Evolutionary conservation across 1,284 basidiomycete species (phyloP).

Genomic region (Xanthoconium separans): DNA sequence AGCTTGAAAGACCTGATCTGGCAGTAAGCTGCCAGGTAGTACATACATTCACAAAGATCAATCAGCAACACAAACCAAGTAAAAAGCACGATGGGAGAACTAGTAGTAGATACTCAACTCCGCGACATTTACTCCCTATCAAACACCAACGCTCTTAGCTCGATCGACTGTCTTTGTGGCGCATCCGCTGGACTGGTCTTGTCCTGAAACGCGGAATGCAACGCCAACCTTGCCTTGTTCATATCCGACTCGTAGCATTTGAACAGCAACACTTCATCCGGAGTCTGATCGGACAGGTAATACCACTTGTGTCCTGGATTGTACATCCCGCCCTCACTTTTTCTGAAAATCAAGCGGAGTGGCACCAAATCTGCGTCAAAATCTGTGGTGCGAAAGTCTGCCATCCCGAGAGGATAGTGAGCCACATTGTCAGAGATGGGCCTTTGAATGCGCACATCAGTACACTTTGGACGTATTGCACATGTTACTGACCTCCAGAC

Average conservation of each 20-base stretch:
- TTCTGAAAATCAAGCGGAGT: background rate
- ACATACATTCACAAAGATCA: no score
- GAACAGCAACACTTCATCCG: conserved; percentile 33
- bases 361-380: background rate
- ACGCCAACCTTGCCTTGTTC: conserved; percentile 39
- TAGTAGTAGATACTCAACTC: no score
- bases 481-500: background rate
- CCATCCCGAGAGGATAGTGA: background rate
- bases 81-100: no score
- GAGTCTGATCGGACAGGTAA: background rate
- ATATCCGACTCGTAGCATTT: conserved; percentile 45
- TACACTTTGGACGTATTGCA: background rate
- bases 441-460: background rate
- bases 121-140: conserved; percentile 6
- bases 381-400: background rate
- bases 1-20: no score
- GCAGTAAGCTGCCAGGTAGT: no score
- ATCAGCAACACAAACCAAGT: background rate
- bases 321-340: background rate
- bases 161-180: conserved; percentile 29
- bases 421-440: background rate
- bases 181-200: conserved; percentile 36
- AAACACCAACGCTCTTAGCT: conserved; percentile 19
- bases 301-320: conserved; percentile 42
- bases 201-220: conserved; percentile 46